Conservation (phyloP, 176 grass and related monocot species). For the Carex scoparia region DNA sequence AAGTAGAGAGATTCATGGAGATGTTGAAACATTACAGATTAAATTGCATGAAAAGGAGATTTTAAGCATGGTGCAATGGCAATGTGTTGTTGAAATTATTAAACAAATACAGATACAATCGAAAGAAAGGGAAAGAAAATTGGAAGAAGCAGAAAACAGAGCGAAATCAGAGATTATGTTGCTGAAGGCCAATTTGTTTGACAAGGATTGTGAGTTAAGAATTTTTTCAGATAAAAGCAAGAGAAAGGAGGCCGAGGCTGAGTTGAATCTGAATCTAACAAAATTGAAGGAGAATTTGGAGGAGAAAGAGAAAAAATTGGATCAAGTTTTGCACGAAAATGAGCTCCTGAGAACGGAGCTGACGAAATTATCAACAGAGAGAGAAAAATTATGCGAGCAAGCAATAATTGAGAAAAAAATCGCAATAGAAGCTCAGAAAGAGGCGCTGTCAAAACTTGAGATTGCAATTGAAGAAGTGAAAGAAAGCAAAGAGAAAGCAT, state of each 20-base stretch:
- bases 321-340: constrained; percentile 27
- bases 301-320: constrained; percentile 37
- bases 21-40: constrained; percentile 42
- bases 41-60: constrained; percentile 63
- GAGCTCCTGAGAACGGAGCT: constrained; percentile 20
- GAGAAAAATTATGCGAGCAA: constrained; percentile 34
- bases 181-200: constrained; percentile 86
- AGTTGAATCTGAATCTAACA: constrained; percentile 8
- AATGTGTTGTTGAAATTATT: constrained; percentile 57
- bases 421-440: constrained; percentile 41
- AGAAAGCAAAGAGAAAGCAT: constrained; percentile 24
- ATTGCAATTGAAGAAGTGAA: constrained; percentile 19
- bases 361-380: constrained; percentile 17
- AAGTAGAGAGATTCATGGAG: constrained; percentile 33
- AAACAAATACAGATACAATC: constrained; percentile 55
- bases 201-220: constrained; percentile 60
- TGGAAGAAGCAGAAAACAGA: constrained; percentile 33
- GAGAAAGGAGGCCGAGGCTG: constrained; percentile 35
- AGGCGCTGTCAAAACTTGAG: constrained; percentile 25
- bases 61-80: constrained; percentile 54
- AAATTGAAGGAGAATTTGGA: constrained; percentile 40
- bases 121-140: constrained; percentile 50
- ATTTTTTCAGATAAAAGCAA: constrained; percentile 38
- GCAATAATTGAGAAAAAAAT: constrained; percentile 43
- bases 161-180: constrained; percentile 53